phyloP scores from a whole-genome alignment of 2,329 filamentous ascomycete species.

The Xylariaceae sp. region DNA sequence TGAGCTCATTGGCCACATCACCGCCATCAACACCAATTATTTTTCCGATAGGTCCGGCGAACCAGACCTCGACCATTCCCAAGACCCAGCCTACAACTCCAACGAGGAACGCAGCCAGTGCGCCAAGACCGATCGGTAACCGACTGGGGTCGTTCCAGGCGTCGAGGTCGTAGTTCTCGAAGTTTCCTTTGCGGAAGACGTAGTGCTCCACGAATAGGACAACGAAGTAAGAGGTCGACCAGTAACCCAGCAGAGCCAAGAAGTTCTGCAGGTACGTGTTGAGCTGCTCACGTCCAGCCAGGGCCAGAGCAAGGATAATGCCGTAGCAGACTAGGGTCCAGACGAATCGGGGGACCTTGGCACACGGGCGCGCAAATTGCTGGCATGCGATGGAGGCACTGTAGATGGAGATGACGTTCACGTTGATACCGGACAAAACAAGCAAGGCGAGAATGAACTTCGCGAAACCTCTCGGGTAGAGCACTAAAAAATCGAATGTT shows the following conservation, averaged over 20 bases:
- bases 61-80: slow-evolving; percentile 56
- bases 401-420: slow-evolving; percentile 43
- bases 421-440: slow-evolving; percentile 40
- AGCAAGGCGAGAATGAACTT: slow-evolving; percentile 36
- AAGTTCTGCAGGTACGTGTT: slow-evolving; percentile 43
- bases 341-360: slow-evolving; percentile 41
- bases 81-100: slow-evolving; percentile 42
- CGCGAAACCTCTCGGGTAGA: slow-evolving; percentile 42
- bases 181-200: slow-evolving; percentile 40
- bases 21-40: slow-evolving; percentile 42
- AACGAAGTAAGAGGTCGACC: slow-evolving; percentile 44
- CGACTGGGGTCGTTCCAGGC: slow-evolving; percentile 42
- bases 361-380: slow-evolving; percentile 40
- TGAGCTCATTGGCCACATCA: slow-evolving; percentile 49
- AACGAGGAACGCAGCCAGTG: slow-evolving; percentile 39
- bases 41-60: slow-evolving; percentile 41
- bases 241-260: slow-evolving; percentile 45
- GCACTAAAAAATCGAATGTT: slow-evolving; percentile 21
- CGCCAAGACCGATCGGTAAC: slow-evolving; percentile 42
- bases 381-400: slow-evolving; percentile 36
- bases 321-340: slow-evolving; percentile 44
- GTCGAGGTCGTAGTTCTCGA: slow-evolving; percentile 43
- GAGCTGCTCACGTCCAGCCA: slow-evolving; percentile 41
- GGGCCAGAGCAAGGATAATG: slow-evolving; percentile 40
- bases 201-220: slow-evolving; percentile 46